Conservation (phyloP, 345 rosid species). For the Acer yangbiense region DNA sequence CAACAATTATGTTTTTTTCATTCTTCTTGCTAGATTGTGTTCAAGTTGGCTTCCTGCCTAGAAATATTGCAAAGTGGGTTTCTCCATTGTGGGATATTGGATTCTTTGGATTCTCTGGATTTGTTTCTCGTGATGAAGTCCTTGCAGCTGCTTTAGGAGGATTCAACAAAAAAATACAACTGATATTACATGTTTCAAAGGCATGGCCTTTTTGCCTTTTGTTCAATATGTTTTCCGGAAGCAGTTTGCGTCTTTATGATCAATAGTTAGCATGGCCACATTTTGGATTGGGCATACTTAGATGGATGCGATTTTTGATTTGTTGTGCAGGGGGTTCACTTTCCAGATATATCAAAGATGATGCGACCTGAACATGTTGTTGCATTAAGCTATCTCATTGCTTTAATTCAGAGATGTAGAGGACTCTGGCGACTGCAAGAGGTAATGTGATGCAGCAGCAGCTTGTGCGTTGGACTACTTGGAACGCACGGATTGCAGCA, state of each 20-base stretch:
- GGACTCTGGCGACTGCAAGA: constrained; percentile 90
- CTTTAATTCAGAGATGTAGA: constrained; percentile 75
- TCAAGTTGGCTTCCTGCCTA: constrained; percentile 86
- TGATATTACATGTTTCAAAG: constrained; percentile 65
- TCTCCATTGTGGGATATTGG: constrained; percentile 91
- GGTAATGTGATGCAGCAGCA: no score
- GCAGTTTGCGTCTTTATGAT: constrained; percentile 6
- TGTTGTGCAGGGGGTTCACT: constrained; percentile 65
- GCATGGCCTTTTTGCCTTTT: constrained; percentile 46
- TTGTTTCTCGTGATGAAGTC: constrained; percentile 66
- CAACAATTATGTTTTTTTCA: constrained; percentile 10
- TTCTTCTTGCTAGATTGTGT: constrained; percentile 51
- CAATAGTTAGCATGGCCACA: not conserved
- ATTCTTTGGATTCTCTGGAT: constrained; percentile 72
- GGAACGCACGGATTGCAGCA: no score
- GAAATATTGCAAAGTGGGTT: constrained; percentile 80
- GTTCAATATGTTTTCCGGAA: constrained; percentile 16
- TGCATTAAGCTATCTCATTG: constrained; percentile 63
- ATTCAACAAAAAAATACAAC: constrained; percentile 66
- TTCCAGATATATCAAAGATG: constrained; percentile 53
- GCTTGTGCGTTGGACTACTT: no score
- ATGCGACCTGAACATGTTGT: constrained; percentile 48
- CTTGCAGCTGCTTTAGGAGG: constrained; percentile 74
- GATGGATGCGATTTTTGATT: constrained; percentile 21
- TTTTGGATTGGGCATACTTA: constrained; percentile 21